These are phyloP conservation scores for Claviceps pazoutovae DNA, from an alignment of 2,329 filamentous ascomycete species.

Conservation along the genomic window DNA sequence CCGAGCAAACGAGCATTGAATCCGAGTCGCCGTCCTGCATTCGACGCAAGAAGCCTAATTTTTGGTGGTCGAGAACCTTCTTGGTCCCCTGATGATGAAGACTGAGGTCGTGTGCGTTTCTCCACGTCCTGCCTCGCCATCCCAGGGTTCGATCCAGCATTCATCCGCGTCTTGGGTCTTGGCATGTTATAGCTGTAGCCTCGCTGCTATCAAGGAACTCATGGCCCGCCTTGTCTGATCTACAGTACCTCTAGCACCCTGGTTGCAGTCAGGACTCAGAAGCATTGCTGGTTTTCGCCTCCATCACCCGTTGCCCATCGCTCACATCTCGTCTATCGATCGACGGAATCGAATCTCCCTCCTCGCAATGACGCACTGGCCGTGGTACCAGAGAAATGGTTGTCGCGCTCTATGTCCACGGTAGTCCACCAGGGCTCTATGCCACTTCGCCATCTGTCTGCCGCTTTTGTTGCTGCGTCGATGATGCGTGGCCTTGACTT, in stretches of 20 bases:
- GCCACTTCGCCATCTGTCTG: no score
- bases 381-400: neutral
- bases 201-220: neutral
- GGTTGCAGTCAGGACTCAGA: neutral
- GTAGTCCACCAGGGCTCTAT: no score
- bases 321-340: neutral
- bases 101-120: no score
- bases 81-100: neutral
- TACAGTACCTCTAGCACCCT: neutral
- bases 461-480: no score
- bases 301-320: neutral
- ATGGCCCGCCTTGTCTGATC: no score
- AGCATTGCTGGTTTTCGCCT: neutral
- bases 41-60: neutral
- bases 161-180: neutral
- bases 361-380: neutral
- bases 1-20: neutral
- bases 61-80: neutral
- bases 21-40: neutral
- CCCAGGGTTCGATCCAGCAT: neutral
- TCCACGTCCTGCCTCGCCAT: neutral
- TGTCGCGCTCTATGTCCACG: neutral
- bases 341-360: neutral
- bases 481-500: no score
- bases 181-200: neutral